A percentile compares a stretch with the other conserved stretches of the same genome.
Conservation (phyloP, 2,329 filamentous ascomycete species). For the Stachybotrys elegans region DNA sequence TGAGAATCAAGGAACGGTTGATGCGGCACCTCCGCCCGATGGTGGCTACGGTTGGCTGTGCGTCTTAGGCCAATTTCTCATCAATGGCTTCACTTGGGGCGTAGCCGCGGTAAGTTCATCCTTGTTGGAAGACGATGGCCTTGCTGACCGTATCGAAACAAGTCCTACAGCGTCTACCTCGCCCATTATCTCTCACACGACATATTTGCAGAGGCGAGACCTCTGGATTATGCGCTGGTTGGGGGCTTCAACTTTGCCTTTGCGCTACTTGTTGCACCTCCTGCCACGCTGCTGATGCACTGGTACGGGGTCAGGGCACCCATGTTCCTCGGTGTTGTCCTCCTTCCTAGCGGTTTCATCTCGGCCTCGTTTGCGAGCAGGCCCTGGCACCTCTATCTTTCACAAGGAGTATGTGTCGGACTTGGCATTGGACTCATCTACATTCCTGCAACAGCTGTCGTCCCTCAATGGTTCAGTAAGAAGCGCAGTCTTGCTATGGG, state of each 20-base stretch:
- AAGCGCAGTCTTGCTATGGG: slow-evolving; percentile 2
- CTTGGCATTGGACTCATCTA: slow-evolving; percentile 3
- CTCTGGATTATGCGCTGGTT: slow-evolving; percentile 2
- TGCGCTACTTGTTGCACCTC: slow-evolving; percentile 1
- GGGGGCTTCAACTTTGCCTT: slow-evolving; percentile 4
- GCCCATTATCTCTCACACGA: slow-evolving; percentile 1
- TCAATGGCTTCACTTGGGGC: slow-evolving; percentile 4
- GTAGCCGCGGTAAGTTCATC: slow-evolving; percentile 1
- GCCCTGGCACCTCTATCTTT: slow-evolving; percentile 1
- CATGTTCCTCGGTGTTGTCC: slow-evolving; percentile 3
- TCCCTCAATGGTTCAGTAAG: slow-evolving; percentile 3
- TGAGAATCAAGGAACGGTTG: no score
- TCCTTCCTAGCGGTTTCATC: slow-evolving; percentile 1
- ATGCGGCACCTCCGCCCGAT: slow-evolving; percentile 1
- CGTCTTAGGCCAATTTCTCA: background rate
- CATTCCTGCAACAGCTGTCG: slow-evolving; percentile 1
- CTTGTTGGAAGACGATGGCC: background rate
- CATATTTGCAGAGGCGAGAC: background rate
- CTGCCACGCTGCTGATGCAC: background rate
- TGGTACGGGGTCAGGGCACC: slow-evolving; percentile 1
- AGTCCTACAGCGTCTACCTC: slow-evolving; percentile 3
- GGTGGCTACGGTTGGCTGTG: slow-evolving; percentile 3
- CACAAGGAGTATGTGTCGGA: slow-evolving; percentile 2
- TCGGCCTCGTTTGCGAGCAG: background rate
- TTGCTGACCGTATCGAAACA: background rate